Evolutionary conservation across 2,329 filamentous ascomycete genomes (phyloP).

Genomic region (Aspergillus phoenicis): DNA sequence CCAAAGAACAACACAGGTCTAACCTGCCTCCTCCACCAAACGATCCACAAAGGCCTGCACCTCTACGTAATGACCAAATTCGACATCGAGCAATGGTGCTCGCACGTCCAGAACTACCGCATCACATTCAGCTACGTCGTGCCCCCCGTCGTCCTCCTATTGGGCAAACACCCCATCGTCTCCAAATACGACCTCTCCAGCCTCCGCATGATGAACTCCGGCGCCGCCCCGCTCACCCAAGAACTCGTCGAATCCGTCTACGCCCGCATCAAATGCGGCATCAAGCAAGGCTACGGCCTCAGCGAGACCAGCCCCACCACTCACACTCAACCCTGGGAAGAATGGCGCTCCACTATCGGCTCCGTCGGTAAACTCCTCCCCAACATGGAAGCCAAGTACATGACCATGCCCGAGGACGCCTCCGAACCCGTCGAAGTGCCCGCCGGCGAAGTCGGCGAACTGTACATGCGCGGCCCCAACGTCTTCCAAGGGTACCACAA

Average conservation of each 20-base stretch:
- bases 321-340: slow-evolving; percentile 70
- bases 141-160: slow-evolving; percentile 77
- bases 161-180: slow-evolving; percentile 78
- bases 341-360: slow-evolving; percentile 76
- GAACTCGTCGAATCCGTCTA: slow-evolving; percentile 79
- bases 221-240: slow-evolving; percentile 78
- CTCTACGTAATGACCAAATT: slow-evolving; percentile 77
- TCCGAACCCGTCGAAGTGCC: slow-evolving; percentile 58
- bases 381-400: slow-evolving; percentile 80
- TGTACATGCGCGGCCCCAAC: slow-evolving; percentile 67
- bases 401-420: slow-evolving; percentile 59
- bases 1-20: slow-evolving; percentile 56
- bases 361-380: slow-evolving; percentile 76
- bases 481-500: slow-evolving; percentile 65
- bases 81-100: slow-evolving; percentile 77
- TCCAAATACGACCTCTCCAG: slow-evolving; percentile 78
- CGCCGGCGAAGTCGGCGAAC: slow-evolving; percentile 67
- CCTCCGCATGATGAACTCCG: slow-evolving; percentile 82
- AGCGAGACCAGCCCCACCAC: slow-evolving; percentile 83
- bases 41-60: slow-evolving; percentile 66
- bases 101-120: slow-evolving; percentile 71
- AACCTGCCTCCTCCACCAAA: slow-evolving; percentile 70
- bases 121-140: slow-evolving; percentile 82
- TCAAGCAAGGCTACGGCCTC: slow-evolving; percentile 92
- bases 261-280: slow-evolving; percentile 70